Base-by-base conservation (phyloP, 2,329 filamentous ascomycete species). In the Phialophora tarda region DNA sequence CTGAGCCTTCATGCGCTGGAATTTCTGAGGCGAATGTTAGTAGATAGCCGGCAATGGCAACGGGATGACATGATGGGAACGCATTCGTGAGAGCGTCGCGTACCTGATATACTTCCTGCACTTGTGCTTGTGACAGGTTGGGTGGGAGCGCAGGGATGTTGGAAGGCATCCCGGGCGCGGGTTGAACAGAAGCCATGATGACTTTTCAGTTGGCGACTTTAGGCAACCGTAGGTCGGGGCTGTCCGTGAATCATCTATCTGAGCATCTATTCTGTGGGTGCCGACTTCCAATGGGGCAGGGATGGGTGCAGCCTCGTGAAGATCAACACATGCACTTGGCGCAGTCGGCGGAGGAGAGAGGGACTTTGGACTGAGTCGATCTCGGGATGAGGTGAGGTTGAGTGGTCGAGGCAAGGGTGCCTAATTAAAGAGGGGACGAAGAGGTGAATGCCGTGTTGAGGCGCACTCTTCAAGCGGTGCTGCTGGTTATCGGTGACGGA, bases 1-100 rank as follows among this genome's bases (percentile, higher is more conserved):
- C 74, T 89, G 85, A 63, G 91, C 86, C 79, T 94, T 95, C 91
- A 98, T 93, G 77, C 91, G 88, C 75, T 91, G 90, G 71, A 91
- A 95, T 85, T 92, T 93, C 93, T 97, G 74, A 58, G 44, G 62
- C 41, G 57, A 55, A 10, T 66, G 78, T 84, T 75, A 85, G 81
- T 68, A 32, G 26, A 55, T 34, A 21, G 23, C 10, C 11, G 11
- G 53, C 17, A 10, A 24, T 21, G 32, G 44, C 47, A 23, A 57
- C 57, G n/a, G 58, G 28, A 34, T 54, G 54, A 63, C 4, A n/a
- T 44, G n/a, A 41, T n/a, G 21, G 44, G 44, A 50, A 59, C 56
- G 57, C 61, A 51, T 64, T 65, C 48, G 32, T 17, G 28, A 50
- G 57, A 21, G 63, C 50, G 55, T 47, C 76, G 83, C 77, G 72